Evolutionary conservation across 768 basidiomycete genomes (phyloP).

Genomic region (Baorangia bicolor): DNA sequence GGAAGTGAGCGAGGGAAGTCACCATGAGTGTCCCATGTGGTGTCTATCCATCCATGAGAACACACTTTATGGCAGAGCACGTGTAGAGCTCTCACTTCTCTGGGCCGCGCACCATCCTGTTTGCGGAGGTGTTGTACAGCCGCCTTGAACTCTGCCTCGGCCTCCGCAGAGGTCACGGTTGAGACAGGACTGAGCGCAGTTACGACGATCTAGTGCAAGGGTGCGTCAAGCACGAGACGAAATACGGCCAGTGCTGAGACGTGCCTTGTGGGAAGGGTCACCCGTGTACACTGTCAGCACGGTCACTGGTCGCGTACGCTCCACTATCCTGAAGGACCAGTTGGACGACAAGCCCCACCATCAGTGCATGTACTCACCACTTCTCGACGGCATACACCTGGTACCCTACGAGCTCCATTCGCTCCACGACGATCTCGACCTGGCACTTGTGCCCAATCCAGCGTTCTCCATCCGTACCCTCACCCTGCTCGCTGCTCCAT

Average conservation of each 20-base stretch:
- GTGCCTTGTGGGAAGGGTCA: conserved; percentile 63
- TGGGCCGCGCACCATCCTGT: conserved; percentile 69
- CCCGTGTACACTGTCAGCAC: conserved; percentile 78
- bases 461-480: conserved; percentile 27
- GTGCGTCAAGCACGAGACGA: conserved; percentile 12
- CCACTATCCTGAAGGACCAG: conserved; percentile 55
- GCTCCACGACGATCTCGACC: conserved; percentile 50
- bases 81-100: conserved; percentile 43
- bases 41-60: conserved; percentile 41
- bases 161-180: conserved; percentile 41
- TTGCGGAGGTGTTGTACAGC: conserved; percentile 60
- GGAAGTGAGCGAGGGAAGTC: conserved; percentile 84
- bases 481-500: conserved; percentile 11
- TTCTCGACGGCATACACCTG: conserved; percentile 88
- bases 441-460: conserved; percentile 48
- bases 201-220: conserved; percentile 51
- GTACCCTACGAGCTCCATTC: conserved; percentile 52
- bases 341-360: not conserved
- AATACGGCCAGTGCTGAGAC: conserved; percentile 7
- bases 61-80: not conserved
- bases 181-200: conserved; percentile 51
- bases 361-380: conserved; percentile 51
- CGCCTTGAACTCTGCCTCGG: conserved; percentile 57
- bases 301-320: conserved; percentile 56
- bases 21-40: conserved; percentile 70